Base-by-base conservation (phyloP, 306 rosid species). In the apple (Malus domestica) region DNA sequence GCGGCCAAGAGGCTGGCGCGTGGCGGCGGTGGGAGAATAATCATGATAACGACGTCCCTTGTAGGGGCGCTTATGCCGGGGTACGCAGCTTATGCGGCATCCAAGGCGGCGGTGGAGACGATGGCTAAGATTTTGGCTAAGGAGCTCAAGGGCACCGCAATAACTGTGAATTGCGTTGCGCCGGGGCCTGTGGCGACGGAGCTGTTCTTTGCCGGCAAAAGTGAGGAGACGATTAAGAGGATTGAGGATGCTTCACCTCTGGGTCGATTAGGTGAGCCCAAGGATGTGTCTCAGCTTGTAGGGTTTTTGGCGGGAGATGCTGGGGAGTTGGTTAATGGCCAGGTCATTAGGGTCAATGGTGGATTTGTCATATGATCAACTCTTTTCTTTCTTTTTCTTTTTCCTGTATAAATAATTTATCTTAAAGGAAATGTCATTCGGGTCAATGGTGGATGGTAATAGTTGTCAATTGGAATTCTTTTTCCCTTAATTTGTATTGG, bases 251-350 rank as follows among this genome's bases (percentile, higher is more conserved):
- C 54, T 29, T 77, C 83, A 58, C 89, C 89, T 4, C 67, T 85
- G 20, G 88, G 83, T 40, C 75, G 89, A 32, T 76, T 88, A 5
- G 92, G 89, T 16, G 65, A 83, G 60, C 76, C 85, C 1, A 35
- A 70, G 20, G 92, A 88, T 61, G 80, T 88, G 5, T 33, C 83
- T 12, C 83, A 33, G 12, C 4, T 4, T 88, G 3, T 88, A 86
- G 10, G 89, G 86, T 14, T 86, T 88, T 18, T 88, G 66, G 86
- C 86, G 0, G 59, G 68, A 5, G 92, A 86, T 60, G 83, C 81
- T 32, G 85, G 73, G 16, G 88, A 86, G 67, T 88, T 89, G 89
- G 59, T 88, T 16, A 88, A 86, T 58, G 92, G 89, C 2, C 92
- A 86, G 71, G 76, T 82, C 59, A 63, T 86, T 18, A 59, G 84